A percentile compares a stretch with the other conserved stretches of the same genome.
Evolutionary conservation across 2,329 filamentous ascomycete species (phyloP).

Genomic region (Drechmeria coniospora): DNA sequence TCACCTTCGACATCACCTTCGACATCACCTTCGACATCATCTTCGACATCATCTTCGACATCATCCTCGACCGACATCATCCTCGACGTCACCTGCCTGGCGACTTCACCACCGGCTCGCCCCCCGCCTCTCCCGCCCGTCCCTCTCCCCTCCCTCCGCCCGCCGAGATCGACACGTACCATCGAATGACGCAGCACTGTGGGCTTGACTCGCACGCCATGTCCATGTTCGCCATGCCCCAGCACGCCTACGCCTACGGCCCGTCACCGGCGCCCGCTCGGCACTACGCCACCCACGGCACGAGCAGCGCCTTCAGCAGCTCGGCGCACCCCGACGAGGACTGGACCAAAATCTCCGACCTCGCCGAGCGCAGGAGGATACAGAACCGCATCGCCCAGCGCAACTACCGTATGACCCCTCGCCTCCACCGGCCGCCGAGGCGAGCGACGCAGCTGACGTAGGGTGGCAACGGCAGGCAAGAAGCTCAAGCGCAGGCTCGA

Average conservation of each 20-base stretch:
- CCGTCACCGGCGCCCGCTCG: conserved; percentile 29
- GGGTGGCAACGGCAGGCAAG: conserved; percentile 45
- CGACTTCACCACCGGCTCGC: no score
- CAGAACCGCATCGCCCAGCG: conserved; percentile 96
- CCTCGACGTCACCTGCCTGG: no score
- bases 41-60: no score
- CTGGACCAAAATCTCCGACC: conserved; percentile 97
- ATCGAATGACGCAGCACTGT: no score
- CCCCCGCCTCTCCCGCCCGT: no score
- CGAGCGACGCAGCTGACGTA: background rate
- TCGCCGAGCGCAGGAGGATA: conserved; percentile 84
- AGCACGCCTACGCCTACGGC: conserved; percentile 18
- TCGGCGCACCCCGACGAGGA: conserved; percentile 94
- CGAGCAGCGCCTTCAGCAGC: conserved; percentile 86
- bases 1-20: no score
- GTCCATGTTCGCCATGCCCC: conserved; percentile 21
- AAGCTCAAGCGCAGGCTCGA: conserved; percentile 83
- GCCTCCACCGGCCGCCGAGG: background rate
- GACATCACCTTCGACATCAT: no score
- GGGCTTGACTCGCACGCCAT: no score
- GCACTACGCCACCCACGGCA: conserved; percentile 58
- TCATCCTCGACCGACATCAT: no score
- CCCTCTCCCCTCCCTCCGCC: conserved; percentile 2
- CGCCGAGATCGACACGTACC: no score
- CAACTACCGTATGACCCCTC: conserved; percentile 65